phyloP scores from a whole-genome alignment of 83 land plant genomes.

The Thuja plicata region DNA sequence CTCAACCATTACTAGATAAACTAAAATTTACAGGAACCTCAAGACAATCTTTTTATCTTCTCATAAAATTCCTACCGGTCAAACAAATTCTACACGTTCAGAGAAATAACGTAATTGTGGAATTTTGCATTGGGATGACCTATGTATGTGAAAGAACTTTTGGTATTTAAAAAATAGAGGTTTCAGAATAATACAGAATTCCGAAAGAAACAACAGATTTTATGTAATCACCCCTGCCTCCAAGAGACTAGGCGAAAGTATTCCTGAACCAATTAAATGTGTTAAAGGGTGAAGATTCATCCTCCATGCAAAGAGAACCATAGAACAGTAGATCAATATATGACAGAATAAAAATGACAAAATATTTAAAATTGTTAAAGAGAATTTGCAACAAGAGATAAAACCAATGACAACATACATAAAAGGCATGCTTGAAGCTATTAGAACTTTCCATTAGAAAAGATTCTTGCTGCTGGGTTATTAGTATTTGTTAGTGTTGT shows the following conservation, averaged over 20 bases:
- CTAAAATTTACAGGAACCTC: neutral
- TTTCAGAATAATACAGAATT: neutral
- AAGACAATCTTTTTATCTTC: neutral
- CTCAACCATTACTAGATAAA: neutral
- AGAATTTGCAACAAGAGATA: neutral
- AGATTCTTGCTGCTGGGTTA: too few species aligned
- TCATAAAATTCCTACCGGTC: neutral
- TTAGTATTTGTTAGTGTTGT: too few species aligned
- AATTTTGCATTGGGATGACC: neutral
- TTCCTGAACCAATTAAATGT: neutral
- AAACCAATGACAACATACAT: neutral
- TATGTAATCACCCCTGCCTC: neutral
- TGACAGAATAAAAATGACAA: neutral
- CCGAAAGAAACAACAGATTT: neutral
- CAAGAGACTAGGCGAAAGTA: neutral
- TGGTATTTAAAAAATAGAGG: too few species aligned
- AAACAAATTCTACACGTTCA: neutral
- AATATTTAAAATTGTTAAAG: neutral
- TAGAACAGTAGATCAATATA: neutral
- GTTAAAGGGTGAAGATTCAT: neutral
- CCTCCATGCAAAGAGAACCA: neutral
- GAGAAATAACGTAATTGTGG: neutral
- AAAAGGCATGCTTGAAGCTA: neutral
- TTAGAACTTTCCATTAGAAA: neutral
- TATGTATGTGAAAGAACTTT: neutral